Base-by-base conservation (phyloP, 1,284 basidiomycete genomes). In the Ustilago nuda region DNA sequence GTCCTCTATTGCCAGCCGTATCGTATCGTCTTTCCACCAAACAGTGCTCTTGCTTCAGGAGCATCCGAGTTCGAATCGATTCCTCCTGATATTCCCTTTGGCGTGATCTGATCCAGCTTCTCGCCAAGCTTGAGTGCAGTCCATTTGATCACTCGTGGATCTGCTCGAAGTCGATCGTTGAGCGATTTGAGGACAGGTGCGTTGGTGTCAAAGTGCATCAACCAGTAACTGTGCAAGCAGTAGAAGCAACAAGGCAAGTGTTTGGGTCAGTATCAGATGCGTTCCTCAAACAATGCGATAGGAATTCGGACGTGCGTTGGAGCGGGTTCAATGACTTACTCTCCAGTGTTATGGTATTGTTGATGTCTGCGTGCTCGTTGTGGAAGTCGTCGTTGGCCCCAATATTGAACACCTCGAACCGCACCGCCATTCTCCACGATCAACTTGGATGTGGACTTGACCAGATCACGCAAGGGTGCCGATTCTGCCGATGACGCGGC, bases 201-300 rank as follows among this genome's bases (percentile, higher is more conserved):
- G 8, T 92, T 92, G 4, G 92, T 90, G 87, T 95, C 94, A 84
- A 94, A 95, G 84, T 94, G 90, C 88, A 95, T 90, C 15, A 92
- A 90, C 93, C 93, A 95, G 86, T 94, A 94, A 82, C 94, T 95
- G 81, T 17, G 27, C 11, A 35, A n/a, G 17, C 46, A 41, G n/a
- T 33, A 2, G 33, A 43, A 33, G 36, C 13, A 19, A 43, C 7
- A 19, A 39, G 33, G 33, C 52, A 33, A 55, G 23, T 27, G 3
- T 17, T 17, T 45, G 37, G 50, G 50, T 60, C 58, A 61, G 58
- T 17, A 35, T 15, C 15, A 15, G 13, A 12, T 37, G 35, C 19
- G 23, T 3, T 3, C 23, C 23, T 27, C 23, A 2, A 27, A 27
- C 23, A 27, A 27, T 27, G 23, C 23, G 23, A 27, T 27, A 27